Conservation (phyloP, 73 alveolate genomes). For the Blepharisma stoltei region DNA sequence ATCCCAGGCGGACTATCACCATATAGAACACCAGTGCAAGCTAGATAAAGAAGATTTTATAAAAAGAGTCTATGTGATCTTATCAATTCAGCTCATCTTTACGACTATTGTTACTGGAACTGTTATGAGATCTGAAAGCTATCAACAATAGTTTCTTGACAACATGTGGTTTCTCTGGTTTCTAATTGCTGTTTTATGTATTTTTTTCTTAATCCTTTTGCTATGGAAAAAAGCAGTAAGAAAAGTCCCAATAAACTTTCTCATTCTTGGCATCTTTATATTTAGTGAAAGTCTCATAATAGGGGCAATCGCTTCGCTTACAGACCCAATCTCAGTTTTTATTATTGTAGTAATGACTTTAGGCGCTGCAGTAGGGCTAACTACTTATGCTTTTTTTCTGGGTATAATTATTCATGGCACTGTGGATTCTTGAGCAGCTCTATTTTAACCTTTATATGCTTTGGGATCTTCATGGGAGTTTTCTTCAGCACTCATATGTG, state of each 20-base stretch:
- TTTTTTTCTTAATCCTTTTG: slow-evolving; percentile 39
- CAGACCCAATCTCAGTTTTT: slow-evolving; percentile 50
- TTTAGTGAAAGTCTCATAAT: slow-evolving; percentile 84
- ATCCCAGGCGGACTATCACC: too few relatives aligned
- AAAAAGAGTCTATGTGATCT: slow-evolving; percentile 76
- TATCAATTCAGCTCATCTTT: slow-evolving; percentile 62
- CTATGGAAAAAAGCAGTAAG: slow-evolving; percentile 60
- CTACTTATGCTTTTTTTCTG: slow-evolving; percentile 87
- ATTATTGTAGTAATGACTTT: slow-evolving; percentile 84
- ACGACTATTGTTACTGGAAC: slow-evolving; percentile 54
- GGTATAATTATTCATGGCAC: slow-evolving; percentile 72
- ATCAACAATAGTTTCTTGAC: neutral
- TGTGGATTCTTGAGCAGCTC: slow-evolving; percentile 60
- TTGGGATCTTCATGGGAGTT: slow-evolving; percentile 55
- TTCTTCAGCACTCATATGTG: slow-evolving; percentile 29
- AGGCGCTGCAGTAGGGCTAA: slow-evolving; percentile 77
- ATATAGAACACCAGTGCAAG: neutral
- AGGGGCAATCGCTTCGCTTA: slow-evolving; percentile 54
- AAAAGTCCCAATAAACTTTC: slow-evolving; percentile 87
- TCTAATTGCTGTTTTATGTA: slow-evolving; percentile 8
- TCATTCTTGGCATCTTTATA: slow-evolving; percentile 77
- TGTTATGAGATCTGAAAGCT: neutral
- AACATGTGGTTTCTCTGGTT: neutral
- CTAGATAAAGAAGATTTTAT: slow-evolving; percentile 53
- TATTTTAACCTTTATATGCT: slow-evolving; percentile 50